A percentile compares a stretch with the other conserved stretches of the same genome.
Conservation (phyloP, 208 protist species). For the Novymonas esmeraldas region DNA sequence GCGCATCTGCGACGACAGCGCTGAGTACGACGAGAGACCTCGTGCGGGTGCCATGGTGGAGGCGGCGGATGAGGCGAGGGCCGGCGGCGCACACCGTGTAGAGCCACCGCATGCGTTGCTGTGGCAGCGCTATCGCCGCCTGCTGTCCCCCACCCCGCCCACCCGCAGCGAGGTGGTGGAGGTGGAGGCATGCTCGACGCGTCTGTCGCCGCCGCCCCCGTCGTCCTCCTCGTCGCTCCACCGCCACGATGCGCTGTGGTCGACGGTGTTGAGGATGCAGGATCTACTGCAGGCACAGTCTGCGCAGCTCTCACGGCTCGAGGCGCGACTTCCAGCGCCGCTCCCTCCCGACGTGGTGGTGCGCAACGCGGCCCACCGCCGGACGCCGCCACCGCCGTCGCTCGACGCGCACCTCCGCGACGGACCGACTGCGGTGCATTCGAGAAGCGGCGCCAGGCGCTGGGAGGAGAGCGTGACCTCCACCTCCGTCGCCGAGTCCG, state of each 20-base stretch:
- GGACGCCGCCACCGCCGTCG: conserved; percentile 1
- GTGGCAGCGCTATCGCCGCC: conserved; percentile 22
- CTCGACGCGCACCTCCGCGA: not conserved
- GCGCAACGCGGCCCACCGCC: no score
- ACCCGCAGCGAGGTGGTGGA: not conserved
- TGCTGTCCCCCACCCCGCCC: conserved; percentile 12
- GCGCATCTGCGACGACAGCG: no score
- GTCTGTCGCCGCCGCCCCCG: no score
- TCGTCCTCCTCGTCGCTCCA: conserved; percentile 8
- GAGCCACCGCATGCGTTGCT: conserved; percentile 12
- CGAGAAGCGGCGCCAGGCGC: not conserved
- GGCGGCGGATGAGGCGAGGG: not conserved
- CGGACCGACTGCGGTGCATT: no score
- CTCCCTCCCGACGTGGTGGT: not conserved
- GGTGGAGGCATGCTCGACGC: no score
- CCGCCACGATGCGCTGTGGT: conserved; percentile 16
- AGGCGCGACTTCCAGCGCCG: not conserved
- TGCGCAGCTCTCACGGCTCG: not conserved
- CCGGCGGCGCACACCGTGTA: not conserved
- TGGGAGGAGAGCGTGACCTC: no score
- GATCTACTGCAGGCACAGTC: conserved; percentile 8
- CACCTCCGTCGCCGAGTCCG: no score
- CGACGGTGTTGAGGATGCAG: conserved; percentile 13
- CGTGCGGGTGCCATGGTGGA: conserved; percentile 1
- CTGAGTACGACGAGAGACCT: no score